Base-by-base conservation (phyloP, 1,284 basidiomycete genomes). In the Leccinum pallidistipes region DNA sequence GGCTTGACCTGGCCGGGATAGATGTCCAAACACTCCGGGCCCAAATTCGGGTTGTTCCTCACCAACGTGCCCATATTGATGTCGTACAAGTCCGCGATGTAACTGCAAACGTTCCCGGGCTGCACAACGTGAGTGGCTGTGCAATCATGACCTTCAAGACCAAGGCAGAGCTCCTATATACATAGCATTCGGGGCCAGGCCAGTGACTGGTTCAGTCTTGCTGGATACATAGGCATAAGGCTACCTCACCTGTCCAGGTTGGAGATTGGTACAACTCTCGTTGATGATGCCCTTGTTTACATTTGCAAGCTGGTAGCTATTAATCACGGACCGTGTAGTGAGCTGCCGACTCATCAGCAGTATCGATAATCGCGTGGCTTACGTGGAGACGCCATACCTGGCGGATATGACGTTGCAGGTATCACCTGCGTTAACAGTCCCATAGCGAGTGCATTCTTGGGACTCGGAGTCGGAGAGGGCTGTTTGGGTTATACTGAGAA, bases 381-480 rank as follows among this genome's bases (percentile, higher is more conserved):
- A 81, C 75, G 80, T 83, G 18, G 81, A 81, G 34, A 75, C 78
- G 38, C 77, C 75, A 56, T 83, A 68, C 49, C 72, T 62, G 29
- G 75, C 77, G 51, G 79, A 81, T 62, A 83, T n/a, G n/a, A n/a
- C n/a, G 82, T 7, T 16, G 57, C 69, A 73, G 34, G 64, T 70
- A 49, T 70, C 57, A 10, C 56, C 75, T 1, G 60, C 61, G 59
- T n/a, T n/a, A 36, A 84, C 76, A 9, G 76, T 79, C 58, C 78
- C 78, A 51, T 56, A 72, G 45, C 80, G 78, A 18, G 77, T 72
- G 65, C 81, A 84, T 49, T 61, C 56, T 36, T 67, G 51, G n/a
- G n/a, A n/a, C n/a, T n/a, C n/a, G n/a, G n/a, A n/a, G n/a, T n/a
- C n/a, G 24, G 71, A 72, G 32, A 73, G 59, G 4, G 55, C 24